Conservation (phyloP, 2,329 filamentous ascomycete genomes). For the Westerdykella aurantiaca region DNA sequence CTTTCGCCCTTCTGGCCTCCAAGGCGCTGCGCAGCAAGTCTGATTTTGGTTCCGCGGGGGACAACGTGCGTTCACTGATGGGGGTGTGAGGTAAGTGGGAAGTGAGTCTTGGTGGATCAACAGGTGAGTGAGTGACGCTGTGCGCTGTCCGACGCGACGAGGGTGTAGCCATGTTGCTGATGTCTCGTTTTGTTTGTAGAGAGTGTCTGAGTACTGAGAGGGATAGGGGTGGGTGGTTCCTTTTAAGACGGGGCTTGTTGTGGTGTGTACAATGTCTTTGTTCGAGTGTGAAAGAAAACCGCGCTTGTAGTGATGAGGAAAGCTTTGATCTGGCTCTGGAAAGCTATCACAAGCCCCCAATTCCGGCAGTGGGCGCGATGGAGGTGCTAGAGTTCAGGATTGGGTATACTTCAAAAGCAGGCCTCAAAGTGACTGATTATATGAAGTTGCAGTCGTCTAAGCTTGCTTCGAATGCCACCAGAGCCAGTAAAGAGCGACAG, state of each 20-base stretch:
- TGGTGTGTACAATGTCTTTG: conserved; percentile 8
- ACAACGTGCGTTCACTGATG: conserved; percentile 3
- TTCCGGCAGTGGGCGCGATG: too few relatives aligned
- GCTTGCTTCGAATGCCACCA: too few relatives aligned
- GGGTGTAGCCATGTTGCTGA: conserved; percentile 19
- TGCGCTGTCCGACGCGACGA: conserved; percentile 15
- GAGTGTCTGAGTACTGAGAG: neutral
- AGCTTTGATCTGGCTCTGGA: too few relatives aligned
- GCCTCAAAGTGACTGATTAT: too few relatives aligned
- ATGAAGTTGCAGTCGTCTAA: too few relatives aligned
- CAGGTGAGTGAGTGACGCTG: neutral
- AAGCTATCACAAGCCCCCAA: too few relatives aligned
- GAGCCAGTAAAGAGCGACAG: too few relatives aligned
- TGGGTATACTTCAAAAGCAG: too few relatives aligned
- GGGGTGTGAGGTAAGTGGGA: conserved; percentile 16
- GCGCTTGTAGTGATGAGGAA: conserved; percentile 1
- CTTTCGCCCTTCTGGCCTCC: conserved; percentile 24
- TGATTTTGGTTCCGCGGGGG: conserved; percentile 26
- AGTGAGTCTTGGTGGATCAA: neutral
- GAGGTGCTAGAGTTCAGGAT: too few relatives aligned
- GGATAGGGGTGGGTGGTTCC: neutral
- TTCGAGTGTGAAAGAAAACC: conserved; percentile 1
- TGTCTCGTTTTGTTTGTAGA: neutral
- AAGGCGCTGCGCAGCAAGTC: conserved; percentile 31
- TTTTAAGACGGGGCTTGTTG: neutral